Conservation (phyloP, 352 stramenopile genomes). For the Pythium folliculosum region DNA sequence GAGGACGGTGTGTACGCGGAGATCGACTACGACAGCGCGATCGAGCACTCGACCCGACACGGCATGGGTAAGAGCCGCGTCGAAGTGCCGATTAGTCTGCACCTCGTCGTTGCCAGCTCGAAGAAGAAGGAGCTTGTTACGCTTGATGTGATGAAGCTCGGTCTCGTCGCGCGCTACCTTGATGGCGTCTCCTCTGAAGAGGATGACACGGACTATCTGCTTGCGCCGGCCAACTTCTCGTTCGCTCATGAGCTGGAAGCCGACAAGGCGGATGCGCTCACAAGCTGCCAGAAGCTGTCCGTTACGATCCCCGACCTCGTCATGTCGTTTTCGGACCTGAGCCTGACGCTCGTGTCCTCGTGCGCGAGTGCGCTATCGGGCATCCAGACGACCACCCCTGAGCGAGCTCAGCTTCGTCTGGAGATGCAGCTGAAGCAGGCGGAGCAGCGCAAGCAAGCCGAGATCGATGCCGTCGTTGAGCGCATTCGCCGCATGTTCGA, state of each 20-base stretch:
- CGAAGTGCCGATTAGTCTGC: slow-evolving; percentile 24
- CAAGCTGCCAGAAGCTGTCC: slow-evolving; percentile 26
- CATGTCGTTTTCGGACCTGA: slow-evolving; percentile 45
- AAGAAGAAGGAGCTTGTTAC: slow-evolving; percentile 28
- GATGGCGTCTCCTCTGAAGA: slow-evolving; percentile 20
- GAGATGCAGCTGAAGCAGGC: slow-evolving; percentile 33
- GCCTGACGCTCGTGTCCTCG: slow-evolving; percentile 39
- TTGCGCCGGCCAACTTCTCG: slow-evolving; percentile 28
- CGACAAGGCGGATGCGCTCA: slow-evolving; percentile 16
- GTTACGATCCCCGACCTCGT: slow-evolving; percentile 35
- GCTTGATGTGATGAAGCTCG: slow-evolving; percentile 28
- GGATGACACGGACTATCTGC: slow-evolving; percentile 28
- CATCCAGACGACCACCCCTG: slow-evolving; percentile 40
- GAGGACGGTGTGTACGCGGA: slow-evolving; percentile 18
- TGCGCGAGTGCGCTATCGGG: slow-evolving; percentile 28
- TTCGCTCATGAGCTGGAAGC: slow-evolving; percentile 25
- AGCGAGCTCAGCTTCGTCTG: slow-evolving; percentile 36
- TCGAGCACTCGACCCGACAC: slow-evolving; percentile 15
- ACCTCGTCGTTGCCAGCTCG: slow-evolving; percentile 19
- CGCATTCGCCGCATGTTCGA: slow-evolving; percentile 40
- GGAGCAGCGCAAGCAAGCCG: slow-evolving; percentile 25
- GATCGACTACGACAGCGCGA: slow-evolving; percentile 21
- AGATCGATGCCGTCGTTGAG: slow-evolving; percentile 36
- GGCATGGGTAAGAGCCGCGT: slow-evolving; percentile 32
- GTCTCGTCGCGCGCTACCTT: slow-evolving; percentile 27